A percentile compares a stretch with the other conserved stretches of the same genome.
Conservation (phyloP, 2,329 filamentous ascomycete genomes). For the Waltergamsia citrina region DNA sequence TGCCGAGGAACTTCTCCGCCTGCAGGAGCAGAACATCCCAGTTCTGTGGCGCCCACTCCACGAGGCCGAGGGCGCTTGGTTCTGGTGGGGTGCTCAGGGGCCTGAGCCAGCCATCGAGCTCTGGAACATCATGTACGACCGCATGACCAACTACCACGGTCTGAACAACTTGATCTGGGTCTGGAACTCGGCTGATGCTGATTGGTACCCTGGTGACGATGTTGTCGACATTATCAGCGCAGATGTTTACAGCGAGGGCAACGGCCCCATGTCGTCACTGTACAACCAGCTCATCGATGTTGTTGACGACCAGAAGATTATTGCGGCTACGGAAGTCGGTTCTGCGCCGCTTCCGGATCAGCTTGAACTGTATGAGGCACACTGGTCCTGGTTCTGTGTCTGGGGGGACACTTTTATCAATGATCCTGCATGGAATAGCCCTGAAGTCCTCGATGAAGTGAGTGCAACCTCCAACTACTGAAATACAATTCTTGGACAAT, state of each 20-base stretch:
- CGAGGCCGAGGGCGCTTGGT: constrained; percentile 40
- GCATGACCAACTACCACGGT: constrained; percentile 30
- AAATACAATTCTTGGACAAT: no score
- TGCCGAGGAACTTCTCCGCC: constrained; percentile 31
- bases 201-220: constrained; percentile 37
- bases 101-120: constrained; percentile 33
- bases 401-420: constrained; percentile 34
- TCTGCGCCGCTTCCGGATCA: constrained; percentile 30
- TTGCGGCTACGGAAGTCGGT: constrained; percentile 36
- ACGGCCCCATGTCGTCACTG: constrained; percentile 32
- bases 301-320: constrained; percentile 34
- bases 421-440: constrained; percentile 27
- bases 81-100: constrained; percentile 42
- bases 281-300: constrained; percentile 32
- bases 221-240: constrained; percentile 35
- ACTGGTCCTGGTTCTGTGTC: constrained; percentile 37
- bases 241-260: constrained; percentile 33
- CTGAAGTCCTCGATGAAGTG: constrained; percentile 26
- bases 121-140: constrained; percentile 30
- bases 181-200: constrained; percentile 33
- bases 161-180: constrained; percentile 40
- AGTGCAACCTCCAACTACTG: no score
- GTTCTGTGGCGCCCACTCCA: constrained; percentile 37
- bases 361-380: constrained; percentile 31
- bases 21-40: constrained; percentile 31